Conservation (phyloP, 2,329 filamentous ascomycete species). For the Ceratocystis cubensis region DNA sequence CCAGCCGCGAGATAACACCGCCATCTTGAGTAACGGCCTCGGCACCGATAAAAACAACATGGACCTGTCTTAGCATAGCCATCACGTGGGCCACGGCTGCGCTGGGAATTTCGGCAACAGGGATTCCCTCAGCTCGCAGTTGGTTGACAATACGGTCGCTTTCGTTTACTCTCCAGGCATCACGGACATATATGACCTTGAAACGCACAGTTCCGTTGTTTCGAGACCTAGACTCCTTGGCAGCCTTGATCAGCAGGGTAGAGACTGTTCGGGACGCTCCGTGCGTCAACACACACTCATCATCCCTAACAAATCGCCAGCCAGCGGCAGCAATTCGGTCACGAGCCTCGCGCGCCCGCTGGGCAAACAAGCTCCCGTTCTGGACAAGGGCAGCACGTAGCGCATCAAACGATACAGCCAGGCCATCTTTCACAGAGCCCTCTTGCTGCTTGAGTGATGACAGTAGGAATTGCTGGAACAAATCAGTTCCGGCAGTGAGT, state of each 20-base stretch:
- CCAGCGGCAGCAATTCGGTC: constrained; percentile 72
- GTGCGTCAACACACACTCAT: constrained; percentile 74
- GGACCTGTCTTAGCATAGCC: constrained; percentile 41
- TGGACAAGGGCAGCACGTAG: constrained; percentile 71
- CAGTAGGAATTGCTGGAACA: constrained; percentile 90
- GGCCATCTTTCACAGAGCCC: constrained; percentile 24
- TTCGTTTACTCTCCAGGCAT: constrained; percentile 44
- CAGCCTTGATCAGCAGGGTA: constrained; percentile 58
- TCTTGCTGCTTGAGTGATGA: constrained; percentile 48
- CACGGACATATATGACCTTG: constrained; percentile 67
- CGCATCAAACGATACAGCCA: constrained; percentile 52
- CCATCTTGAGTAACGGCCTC: constrained; percentile 92
- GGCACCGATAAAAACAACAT: constrained; percentile 53
- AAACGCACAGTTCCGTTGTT: constrained; percentile 53
- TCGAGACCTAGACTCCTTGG: constrained; percentile 33
- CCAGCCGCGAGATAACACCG: constrained; percentile 78
- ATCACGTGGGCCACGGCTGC: constrained; percentile 69
- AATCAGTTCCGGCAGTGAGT: constrained; percentile 82
- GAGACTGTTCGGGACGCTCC: constrained; percentile 78
- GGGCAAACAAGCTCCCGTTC: constrained; percentile 77
- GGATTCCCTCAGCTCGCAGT: constrained; percentile 60
- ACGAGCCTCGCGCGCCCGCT: constrained; percentile 71
- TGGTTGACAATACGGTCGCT: constrained; percentile 57
- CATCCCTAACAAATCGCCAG: constrained; percentile 64
- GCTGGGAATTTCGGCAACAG: constrained; percentile 52